These are phyloP conservation scores for Aegilops umbellulata DNA, from an alignment of 176 grass and related monocot genomes.

Conservation along the genomic window DNA sequence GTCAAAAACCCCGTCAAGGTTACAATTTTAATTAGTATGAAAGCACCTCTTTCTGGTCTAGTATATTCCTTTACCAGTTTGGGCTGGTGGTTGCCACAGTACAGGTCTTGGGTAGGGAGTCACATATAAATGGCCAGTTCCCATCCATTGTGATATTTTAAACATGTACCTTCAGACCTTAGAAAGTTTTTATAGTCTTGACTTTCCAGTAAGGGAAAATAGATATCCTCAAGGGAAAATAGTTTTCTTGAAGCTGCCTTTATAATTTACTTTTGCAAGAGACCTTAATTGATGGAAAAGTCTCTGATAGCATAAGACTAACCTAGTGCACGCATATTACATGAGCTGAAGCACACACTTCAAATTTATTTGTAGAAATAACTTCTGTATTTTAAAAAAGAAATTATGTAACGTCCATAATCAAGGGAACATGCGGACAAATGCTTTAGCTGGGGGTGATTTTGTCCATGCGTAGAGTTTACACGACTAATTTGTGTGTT, in stretches of 20 bases:
- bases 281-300: constrained; percentile 5
- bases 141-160: neutral
- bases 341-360: neutral
- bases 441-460: neutral
- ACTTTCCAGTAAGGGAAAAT: neutral
- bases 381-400: neutral
- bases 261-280: neutral
- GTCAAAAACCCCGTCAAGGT: neutral
- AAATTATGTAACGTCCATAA: neutral
- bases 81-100: neutral
- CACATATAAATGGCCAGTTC: no score
- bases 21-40: neutral
- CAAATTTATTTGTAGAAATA: neutral
- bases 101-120: neutral
- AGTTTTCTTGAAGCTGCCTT: neutral
- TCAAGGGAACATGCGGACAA: neutral
- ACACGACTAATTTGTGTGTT: neutral
- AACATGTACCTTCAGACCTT: neutral
- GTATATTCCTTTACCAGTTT: neutral
- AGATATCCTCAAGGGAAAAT: neutral
- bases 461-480: constrained; percentile 3
- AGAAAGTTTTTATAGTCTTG: neutral
- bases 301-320: neutral
- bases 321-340: neutral
- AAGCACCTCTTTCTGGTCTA: neutral